Evolutionary conservation across 23 red algal genomes (phyloP).

Genomic region (Chondrus crispus): DNA sequence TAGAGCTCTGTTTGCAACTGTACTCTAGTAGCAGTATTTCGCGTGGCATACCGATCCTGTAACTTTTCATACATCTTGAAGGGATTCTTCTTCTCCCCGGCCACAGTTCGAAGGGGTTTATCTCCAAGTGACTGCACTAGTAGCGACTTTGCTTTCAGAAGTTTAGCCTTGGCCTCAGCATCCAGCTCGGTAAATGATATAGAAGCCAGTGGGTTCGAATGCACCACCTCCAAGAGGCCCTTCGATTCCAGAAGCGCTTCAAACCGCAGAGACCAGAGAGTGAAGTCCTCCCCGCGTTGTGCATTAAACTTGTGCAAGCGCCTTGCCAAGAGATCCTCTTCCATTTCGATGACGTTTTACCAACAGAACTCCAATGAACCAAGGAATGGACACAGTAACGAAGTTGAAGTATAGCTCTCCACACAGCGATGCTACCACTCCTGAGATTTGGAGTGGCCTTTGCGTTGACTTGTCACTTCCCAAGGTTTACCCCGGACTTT

Average conservation of each 20-base stretch:
- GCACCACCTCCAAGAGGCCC: background rate
- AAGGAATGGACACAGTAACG: no score
- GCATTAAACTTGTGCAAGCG: no score
- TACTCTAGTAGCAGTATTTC: background rate
- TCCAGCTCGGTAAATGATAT: background rate
- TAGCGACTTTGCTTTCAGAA: background rate
- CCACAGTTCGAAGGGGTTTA: background rate
- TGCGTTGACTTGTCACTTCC: no score
- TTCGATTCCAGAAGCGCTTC: slow-evolving; percentile 8
- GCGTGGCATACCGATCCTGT: background rate
- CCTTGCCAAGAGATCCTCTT: no score
- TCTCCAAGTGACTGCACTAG: background rate
- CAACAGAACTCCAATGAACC: no score
- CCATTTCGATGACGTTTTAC: no score
- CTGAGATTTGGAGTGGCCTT: no score
- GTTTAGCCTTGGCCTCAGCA: background rate
- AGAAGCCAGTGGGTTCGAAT: background rate
- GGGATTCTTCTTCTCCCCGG: background rate
- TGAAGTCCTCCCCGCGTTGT: background rate
- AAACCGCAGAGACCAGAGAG: background rate
- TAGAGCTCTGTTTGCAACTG: background rate
- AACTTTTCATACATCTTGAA: background rate
- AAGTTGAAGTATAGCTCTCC: no score
- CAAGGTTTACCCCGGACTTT: no score
- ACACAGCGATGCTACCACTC: no score